A percentile compares a stretch with the other conserved stretches of the same genome.
phyloP scores from a whole-genome alignment of 805 yeast species.

The Pichia sporocuriosa region DNA sequence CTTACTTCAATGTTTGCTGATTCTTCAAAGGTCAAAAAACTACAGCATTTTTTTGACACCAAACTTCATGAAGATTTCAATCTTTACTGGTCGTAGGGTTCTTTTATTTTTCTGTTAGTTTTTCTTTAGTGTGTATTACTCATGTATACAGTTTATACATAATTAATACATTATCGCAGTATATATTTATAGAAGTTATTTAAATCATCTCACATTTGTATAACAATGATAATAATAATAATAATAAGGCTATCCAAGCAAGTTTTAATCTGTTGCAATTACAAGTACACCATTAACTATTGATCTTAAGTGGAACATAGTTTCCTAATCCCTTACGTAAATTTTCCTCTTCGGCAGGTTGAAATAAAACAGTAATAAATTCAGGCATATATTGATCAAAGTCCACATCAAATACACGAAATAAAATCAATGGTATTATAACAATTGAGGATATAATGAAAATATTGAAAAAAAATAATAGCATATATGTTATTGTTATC shows the following conservation, averaged over 20 bases:
- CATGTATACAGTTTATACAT: too few relatives aligned
- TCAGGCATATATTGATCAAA: constrained; percentile 37
- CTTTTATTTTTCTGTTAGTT: neutral
- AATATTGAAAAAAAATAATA: constrained; percentile 32
- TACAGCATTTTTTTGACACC: constrained; percentile 1
- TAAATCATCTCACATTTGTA: too few relatives aligned
- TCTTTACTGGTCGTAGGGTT: constrained; percentile 8
- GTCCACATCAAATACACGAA: constrained; percentile 32
- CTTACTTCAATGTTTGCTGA: constrained; percentile 33
- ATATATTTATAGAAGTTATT: too few relatives aligned
- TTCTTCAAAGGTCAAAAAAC: constrained; percentile 3
- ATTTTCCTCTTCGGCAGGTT: constrained; percentile 34
- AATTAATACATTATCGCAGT: too few relatives aligned
- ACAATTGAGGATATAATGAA: constrained; percentile 29
- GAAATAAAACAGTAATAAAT: constrained; percentile 30
- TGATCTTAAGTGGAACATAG: constrained; percentile 21
- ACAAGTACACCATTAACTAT: too few relatives aligned
- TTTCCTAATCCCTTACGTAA: constrained; percentile 33
- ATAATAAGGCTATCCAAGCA: neutral
- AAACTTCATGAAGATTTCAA: constrained; percentile 6
- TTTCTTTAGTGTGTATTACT: neutral
- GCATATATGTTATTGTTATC: constrained; percentile 26
- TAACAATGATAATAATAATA: neutral
- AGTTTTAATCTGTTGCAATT: too few relatives aligned
- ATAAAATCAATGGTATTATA: constrained; percentile 35